Conservation (phyloP, 2,329 filamentous ascomycete species). For the Ceratocystis alfenasii region DNA sequence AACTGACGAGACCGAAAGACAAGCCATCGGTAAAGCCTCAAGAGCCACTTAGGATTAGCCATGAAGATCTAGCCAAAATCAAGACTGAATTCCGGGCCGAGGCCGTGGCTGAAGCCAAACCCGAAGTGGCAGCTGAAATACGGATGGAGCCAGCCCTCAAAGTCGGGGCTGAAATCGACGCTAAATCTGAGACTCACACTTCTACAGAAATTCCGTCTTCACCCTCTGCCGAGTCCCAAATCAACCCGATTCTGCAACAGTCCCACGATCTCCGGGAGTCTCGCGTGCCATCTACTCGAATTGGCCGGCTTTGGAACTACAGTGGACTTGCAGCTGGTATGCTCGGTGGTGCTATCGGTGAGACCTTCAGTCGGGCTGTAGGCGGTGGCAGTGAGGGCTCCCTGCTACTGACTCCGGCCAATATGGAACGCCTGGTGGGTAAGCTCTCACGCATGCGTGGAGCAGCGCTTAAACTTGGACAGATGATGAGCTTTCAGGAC, state of each 20-base stretch:
- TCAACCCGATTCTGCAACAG: slow-evolving; percentile 25
- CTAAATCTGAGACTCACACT: slow-evolving; percentile 28
- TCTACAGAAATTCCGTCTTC: background rate
- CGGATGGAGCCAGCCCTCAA: slow-evolving; percentile 23
- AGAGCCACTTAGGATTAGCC: slow-evolving; percentile 4
- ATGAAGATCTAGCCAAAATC: background rate
- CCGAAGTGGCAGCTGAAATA: background rate
- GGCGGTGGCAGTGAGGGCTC: slow-evolving; percentile 55
- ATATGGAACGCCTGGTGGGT: slow-evolving; percentile 84
- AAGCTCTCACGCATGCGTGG: slow-evolving; percentile 94
- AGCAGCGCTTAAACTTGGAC: slow-evolving; percentile 89
- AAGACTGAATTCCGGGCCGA: background rate
- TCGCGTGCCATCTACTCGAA: slow-evolving; percentile 72
- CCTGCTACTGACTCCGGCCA: slow-evolving; percentile 72
- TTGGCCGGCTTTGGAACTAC: slow-evolving; percentile 90
- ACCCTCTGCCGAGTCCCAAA: slow-evolving; percentile 3
- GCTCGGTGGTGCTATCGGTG: slow-evolving; percentile 81
- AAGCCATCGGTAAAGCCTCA: background rate
- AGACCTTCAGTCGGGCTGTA: slow-evolving; percentile 68
- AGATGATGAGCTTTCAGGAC: slow-evolving; percentile 98
- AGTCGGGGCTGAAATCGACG: slow-evolving; percentile 33
- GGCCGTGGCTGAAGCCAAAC: background rate
- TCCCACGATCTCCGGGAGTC: slow-evolving; percentile 72
- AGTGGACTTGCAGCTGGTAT: slow-evolving; percentile 86
- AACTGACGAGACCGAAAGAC: slow-evolving; percentile 5